Evolutionary conservation across 768 basidiomycete genomes (phyloP).

Genomic region (Leucocoprinus birnbaumii): DNA sequence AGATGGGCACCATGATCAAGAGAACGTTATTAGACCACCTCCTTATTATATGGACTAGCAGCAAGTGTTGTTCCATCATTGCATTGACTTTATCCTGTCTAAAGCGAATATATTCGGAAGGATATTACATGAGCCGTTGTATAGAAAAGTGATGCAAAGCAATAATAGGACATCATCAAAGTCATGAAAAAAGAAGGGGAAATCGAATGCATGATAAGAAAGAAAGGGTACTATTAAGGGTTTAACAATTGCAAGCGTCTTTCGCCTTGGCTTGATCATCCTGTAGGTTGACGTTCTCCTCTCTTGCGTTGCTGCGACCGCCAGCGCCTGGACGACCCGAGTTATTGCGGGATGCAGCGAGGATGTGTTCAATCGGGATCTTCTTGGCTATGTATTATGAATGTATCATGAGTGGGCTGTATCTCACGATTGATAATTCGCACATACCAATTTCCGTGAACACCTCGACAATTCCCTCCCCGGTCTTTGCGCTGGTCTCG

Average conservation of each 20-base stretch:
- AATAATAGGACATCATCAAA: slow-evolving; percentile 10
- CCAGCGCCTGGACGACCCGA: slow-evolving; percentile 60
- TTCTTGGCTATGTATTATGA: slow-evolving; percentile 43
- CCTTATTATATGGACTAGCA: slow-evolving; percentile 55
- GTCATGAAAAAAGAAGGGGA: slow-evolving; percentile 18
- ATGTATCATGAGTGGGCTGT: background rate
- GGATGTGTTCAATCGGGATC: slow-evolving; percentile 86
- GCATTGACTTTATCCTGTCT: slow-evolving; percentile 10
- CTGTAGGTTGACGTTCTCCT: slow-evolving; percentile 68
- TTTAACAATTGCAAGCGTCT: slow-evolving; percentile 82
- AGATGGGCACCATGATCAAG: slow-evolving; percentile 43
- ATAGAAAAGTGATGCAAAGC: slow-evolving; percentile 16
- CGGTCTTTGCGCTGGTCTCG: slow-evolving; percentile 97
- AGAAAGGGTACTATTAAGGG: slow-evolving; percentile 4
- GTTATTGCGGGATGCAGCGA: slow-evolving; percentile 76
- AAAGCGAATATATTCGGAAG: slow-evolving; percentile 17
- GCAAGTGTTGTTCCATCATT: background rate
- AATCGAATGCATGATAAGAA: slow-evolving; percentile 18
- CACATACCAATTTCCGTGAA: slow-evolving; percentile 94
- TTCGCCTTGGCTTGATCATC: slow-evolving; percentile 64
- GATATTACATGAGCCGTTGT: slow-evolving; percentile 17
- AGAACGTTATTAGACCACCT: slow-evolving; percentile 54
- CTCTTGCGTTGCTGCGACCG: slow-evolving; percentile 46
- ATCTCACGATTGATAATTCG: slow-evolving; percentile 19
- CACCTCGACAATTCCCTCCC: slow-evolving; percentile 91